Conservation (phyloP, 495 filamentous ascomycete genomes). For the Neurospora africana region DNA sequence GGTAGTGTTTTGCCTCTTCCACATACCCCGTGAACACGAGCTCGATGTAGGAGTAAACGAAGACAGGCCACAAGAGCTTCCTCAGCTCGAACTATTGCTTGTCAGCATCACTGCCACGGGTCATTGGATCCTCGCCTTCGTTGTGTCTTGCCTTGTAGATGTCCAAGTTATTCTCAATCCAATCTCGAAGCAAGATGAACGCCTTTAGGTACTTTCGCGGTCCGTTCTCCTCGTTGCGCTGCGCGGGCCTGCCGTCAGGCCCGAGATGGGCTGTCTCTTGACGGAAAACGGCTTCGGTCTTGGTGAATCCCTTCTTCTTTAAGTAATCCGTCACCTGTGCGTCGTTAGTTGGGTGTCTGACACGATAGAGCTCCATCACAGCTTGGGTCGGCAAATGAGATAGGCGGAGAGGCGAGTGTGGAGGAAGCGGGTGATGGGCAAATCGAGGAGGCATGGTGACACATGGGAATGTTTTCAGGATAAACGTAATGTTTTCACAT, state of each 20-base stretch:
- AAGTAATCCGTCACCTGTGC: constrained; percentile 88
- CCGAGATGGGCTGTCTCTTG: constrained; percentile 71
- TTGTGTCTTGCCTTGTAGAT: constrained; percentile 66
- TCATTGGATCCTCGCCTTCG: not conserved
- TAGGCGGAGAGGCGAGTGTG: not conserved
- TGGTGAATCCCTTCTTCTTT: constrained; percentile 87
- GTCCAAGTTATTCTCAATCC: constrained; percentile 83
- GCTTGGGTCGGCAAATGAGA: not conserved
- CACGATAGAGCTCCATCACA: not conserved
- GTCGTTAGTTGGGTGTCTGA: not conserved
- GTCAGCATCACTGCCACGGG: constrained; percentile 20
- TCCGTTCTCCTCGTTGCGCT: constrained; percentile 53
- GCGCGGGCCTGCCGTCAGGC: constrained; percentile 63
- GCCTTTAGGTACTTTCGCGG: constrained; percentile 65
- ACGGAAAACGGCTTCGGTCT: constrained; percentile 86
- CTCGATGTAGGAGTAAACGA: constrained; percentile 83
- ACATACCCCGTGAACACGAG: constrained; percentile 64
- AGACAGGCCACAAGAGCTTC: constrained; percentile 82
- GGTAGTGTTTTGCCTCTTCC: constrained; percentile 60
- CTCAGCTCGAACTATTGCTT: constrained; percentile 62
- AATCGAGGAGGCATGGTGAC: not conserved
- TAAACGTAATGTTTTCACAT: not conserved
- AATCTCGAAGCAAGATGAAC: constrained; percentile 60
- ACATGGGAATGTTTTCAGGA: not conserved
- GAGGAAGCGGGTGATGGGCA: not conserved